phyloP scores from a whole-genome alignment of 164 flowering plant species.

The Magnolia sinica region DNA sequence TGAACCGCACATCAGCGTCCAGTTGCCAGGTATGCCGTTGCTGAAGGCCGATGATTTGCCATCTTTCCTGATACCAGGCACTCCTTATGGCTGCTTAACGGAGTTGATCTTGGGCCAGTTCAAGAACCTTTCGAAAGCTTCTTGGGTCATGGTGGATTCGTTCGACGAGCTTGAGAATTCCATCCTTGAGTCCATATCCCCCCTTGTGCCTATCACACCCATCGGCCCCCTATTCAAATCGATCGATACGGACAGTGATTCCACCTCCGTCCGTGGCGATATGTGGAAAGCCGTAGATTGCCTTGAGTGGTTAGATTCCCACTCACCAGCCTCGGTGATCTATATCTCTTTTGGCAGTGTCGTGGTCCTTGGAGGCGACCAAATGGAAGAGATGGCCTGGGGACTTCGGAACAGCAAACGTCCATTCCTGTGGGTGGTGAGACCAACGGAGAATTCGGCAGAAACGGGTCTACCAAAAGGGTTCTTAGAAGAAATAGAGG shows the following conservation, averaged over 20 bases:
- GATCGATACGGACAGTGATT: not conserved
- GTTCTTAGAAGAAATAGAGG: conserved; percentile 39
- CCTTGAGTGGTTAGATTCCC: conserved; percentile 48
- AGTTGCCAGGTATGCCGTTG: conserved; percentile 52
- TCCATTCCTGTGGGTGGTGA: conserved; percentile 59
- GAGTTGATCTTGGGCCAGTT: conserved; percentile 42
- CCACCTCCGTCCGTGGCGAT: conserved; percentile 28
- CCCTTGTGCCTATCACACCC: conserved; percentile 37
- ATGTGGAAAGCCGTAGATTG: conserved; percentile 36
- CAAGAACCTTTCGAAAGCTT: conserved; percentile 48
- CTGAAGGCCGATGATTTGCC: conserved; percentile 57
- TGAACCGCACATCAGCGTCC: conserved; percentile 14
- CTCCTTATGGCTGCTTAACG: conserved; percentile 28
- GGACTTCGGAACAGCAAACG: conserved; percentile 38
- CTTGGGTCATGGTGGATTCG: conserved; percentile 56
- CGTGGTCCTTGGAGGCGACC: conserved; percentile 35
- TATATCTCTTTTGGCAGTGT: conserved; percentile 62
- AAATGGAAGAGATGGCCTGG: conserved; percentile 53
- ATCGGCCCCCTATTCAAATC: conserved; percentile 61
- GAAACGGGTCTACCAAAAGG: conserved; percentile 36
- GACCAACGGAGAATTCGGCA: conserved; percentile 18
- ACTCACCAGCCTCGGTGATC: conserved; percentile 43
- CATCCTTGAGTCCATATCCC: conserved; percentile 34
- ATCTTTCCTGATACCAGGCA: conserved; percentile 50
- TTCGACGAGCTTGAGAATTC: conserved; percentile 64